Percentiles rank a stretch among this genome's conserved stretches.
Conservation (phyloP, 768 basidiomycete genomes). For the Termitomyces sp. region DNA sequence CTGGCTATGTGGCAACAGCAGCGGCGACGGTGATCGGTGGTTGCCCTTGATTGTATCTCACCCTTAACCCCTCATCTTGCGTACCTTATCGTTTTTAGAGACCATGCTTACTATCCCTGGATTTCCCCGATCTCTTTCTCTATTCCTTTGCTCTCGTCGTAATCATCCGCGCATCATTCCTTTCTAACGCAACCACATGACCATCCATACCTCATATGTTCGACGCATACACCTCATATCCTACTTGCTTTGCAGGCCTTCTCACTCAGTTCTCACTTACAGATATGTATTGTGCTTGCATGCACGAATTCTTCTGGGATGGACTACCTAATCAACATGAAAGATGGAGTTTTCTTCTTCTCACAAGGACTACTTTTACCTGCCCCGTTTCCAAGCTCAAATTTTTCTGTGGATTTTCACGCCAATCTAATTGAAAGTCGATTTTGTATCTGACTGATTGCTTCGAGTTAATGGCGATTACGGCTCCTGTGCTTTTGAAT, state of each 20-base stretch:
- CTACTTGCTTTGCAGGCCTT: conserved; percentile 9
- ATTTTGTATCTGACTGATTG: no score
- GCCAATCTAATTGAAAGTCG: background rate
- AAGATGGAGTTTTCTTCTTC: conserved; percentile 5
- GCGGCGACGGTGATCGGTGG: conserved; percentile 43
- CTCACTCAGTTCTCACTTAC: conserved; percentile 10
- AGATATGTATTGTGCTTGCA: conserved; percentile 12
- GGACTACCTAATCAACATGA: conserved; percentile 14
- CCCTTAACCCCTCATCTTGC: conserved; percentile 7
- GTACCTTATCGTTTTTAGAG: conserved; percentile 14
- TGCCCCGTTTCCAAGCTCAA: background rate
- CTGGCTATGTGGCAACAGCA: conserved; percentile 78
- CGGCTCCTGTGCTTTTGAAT: background rate
- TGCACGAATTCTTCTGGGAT: conserved; percentile 12
- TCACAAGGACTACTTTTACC: background rate
- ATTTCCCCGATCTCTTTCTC: conserved; percentile 6
- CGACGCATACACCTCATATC: conserved; percentile 10
- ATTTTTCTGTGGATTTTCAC: background rate
- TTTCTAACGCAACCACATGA: conserved; percentile 3
- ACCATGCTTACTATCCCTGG: conserved; percentile 18
- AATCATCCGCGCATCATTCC: conserved; percentile 3
- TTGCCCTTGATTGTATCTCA: conserved; percentile 1
- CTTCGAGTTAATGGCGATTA: background rate
- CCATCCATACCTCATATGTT: conserved; percentile 4
- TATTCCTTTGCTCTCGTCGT: conserved; percentile 4